phyloP scores from a whole-genome alignment of 2,329 filamentous ascomycete genomes.

The Passalora sequoiae region DNA sequence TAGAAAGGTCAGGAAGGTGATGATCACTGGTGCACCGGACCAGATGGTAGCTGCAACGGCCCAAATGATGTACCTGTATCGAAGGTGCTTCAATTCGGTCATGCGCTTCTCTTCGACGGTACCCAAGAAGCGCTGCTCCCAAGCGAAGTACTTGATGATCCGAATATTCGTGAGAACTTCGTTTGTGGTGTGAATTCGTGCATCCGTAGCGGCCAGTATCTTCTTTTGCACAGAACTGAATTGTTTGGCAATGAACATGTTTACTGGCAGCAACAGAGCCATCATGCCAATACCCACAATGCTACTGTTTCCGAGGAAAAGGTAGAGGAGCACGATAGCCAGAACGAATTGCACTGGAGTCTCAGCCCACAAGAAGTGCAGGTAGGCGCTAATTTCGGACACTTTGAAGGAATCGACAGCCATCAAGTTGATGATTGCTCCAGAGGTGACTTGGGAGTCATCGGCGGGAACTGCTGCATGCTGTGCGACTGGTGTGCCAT shows the following conservation, averaged over 20 bases:
- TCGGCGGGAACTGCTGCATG: constrained; percentile 25
- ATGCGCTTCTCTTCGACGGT: constrained; percentile 85
- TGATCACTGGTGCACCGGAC: constrained; percentile 92
- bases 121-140: constrained; percentile 85
- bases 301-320: constrained; percentile 85
- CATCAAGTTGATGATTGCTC: constrained; percentile 99
- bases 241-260: constrained; percentile 78
- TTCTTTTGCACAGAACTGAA: constrained; percentile 84
- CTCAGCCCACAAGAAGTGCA: constrained; percentile 91
- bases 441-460: constrained; percentile 75
- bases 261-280: constrained; percentile 80
- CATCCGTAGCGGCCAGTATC: constrained; percentile 90
- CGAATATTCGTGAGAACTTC: constrained; percentile 95
- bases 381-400: constrained; percentile 85
- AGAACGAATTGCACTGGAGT: constrained; percentile 84
- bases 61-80: constrained; percentile 84
- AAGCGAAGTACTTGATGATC: constrained; percentile 99
- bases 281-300: constrained; percentile 91
- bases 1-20: constrained; percentile 94
- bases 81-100: constrained; percentile 70
- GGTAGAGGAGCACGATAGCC: constrained; percentile 76
- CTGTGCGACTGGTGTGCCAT: constrained; percentile 36
- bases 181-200: constrained; percentile 92
- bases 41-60: constrained; percentile 86
- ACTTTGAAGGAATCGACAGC: constrained; percentile 99